Evolutionary conservation across 345 rosid species (phyloP).

Genomic region (Acer saccharum): DNA sequence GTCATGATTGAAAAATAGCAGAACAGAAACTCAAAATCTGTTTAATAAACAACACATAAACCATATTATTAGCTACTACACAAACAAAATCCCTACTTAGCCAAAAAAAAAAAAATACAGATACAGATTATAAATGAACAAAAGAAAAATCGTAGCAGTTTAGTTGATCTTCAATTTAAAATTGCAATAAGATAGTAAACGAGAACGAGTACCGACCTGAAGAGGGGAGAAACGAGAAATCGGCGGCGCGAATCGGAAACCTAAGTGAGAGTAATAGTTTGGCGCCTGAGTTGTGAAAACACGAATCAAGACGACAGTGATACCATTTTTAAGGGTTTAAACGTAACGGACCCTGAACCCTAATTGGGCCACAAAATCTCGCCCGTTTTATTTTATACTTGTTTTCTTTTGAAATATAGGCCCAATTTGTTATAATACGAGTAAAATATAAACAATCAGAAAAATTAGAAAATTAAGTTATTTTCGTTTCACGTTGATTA

Average conservation of each 20-base stretch:
- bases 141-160: not conserved
- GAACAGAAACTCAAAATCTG: constrained; percentile 31
- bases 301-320: not conserved
- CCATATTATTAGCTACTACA: not conserved
- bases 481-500: too few relatives aligned
- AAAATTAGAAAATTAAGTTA: too few relatives aligned
- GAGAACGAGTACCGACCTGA: not conserved
- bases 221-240: too few relatives aligned
- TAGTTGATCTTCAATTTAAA: not conserved
- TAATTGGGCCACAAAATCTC: not conserved
- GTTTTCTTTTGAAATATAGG: not conserved
- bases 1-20: constrained; percentile 40
- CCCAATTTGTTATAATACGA: not conserved
- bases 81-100: not conserved
- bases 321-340: not conserved
- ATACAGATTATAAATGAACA: too few relatives aligned
- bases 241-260: not conserved
- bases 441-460: too few relatives aligned
- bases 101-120: not conserved
- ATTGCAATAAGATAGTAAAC: not conserved
- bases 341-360: not conserved
- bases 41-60: not conserved
- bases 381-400: not conserved
- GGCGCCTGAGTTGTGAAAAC: not conserved
- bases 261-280: not conserved